Base-by-base conservation (phyloP, 768 basidiomycete genomes). In the Trametes sanguinea region DNA sequence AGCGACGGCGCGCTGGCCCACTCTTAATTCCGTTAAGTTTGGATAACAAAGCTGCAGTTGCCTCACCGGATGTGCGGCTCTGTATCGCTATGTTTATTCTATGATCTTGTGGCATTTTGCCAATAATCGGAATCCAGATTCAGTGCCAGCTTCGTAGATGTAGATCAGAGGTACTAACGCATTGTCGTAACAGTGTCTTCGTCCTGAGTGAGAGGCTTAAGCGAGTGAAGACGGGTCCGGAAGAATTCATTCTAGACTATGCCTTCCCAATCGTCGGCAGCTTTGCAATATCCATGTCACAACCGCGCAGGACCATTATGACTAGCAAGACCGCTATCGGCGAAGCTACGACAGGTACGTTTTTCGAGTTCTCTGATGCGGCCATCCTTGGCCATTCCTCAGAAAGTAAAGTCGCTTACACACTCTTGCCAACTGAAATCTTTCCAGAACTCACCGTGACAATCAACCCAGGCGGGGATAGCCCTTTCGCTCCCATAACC, bases 211-310 rank as follows among this genome's bases (percentile, higher is more conserved):
- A 70, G 51, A 79, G 74, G 53, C 43, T 70, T 37, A 35, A 57
- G 54, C 8, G 61, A 53, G 16, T 57, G 51, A 32, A 61, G 51
- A 52, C 62, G 44, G 50, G 68, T 13, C 53, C 68, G 32, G 73
- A 75, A 17, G 76, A 75, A 29, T 74, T 83, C 40, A 73, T 80
- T 17, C 74, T 85, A 8, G 76, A 84, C 60, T 79, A 77, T 52
- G 76, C 82, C 2, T 79, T 83, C n/a, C 86, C 87, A 3, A 81
- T 91, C 35, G 79, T 81, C 54, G 79, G 78, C 9, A 73, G 77
- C 37, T 84, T 89, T 66, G 74, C 78, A 4, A 77, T 89, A 42
- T 71, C 76, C 8, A 83, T 89, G 73, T 80, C 85, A 1, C 88
- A 90, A 68, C 76, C 80, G 43, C 76, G 74, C 32, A 75, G 76